Evolutionary conservation across 257 asterid species (phyloP).

Genomic region (Penstemon newberryi): DNA sequence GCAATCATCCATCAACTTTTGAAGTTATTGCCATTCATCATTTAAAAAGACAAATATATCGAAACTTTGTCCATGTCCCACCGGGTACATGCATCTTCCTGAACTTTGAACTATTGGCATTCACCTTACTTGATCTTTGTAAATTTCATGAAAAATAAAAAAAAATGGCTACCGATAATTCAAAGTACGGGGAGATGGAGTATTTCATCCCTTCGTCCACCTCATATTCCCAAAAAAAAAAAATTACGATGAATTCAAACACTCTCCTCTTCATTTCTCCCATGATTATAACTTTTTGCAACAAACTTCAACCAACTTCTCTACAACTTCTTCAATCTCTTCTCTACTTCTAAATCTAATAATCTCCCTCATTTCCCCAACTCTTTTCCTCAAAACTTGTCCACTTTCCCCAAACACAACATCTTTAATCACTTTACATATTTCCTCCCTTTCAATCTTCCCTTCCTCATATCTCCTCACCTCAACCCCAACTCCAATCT

Average conservation of each 20-base stretch:
- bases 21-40: too few relatives aligned
- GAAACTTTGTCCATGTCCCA: too few relatives aligned
- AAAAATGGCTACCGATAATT: too few relatives aligned
- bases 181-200: too few relatives aligned
- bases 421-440: slow-evolving; percentile 23
- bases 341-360: slow-evolving; percentile 24
- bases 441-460: slow-evolving; percentile 27
- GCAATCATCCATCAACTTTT: too few relatives aligned
- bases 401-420: slow-evolving; percentile 34
- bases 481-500: slow-evolving; percentile 40
- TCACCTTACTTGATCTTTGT: too few relatives aligned
- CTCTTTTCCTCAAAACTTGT: slow-evolving; percentile 21
- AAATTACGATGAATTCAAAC: background rate
- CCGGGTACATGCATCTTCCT: too few relatives aligned
- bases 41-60: too few relatives aligned
- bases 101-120: too few relatives aligned
- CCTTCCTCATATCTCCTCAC: slow-evolving; percentile 34
- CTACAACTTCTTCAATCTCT: slow-evolving; percentile 33
- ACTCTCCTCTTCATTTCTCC: background rate
- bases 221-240: too few relatives aligned
- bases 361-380: slow-evolving; percentile 28
- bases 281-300: background rate
- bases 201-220: too few relatives aligned
- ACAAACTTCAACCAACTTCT: slow-evolving; percentile 26
- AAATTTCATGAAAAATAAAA: too few relatives aligned